Evolutionary conservation across 306 rosid species (phyloP).

Genomic region (Biancaea sappan): DNA sequence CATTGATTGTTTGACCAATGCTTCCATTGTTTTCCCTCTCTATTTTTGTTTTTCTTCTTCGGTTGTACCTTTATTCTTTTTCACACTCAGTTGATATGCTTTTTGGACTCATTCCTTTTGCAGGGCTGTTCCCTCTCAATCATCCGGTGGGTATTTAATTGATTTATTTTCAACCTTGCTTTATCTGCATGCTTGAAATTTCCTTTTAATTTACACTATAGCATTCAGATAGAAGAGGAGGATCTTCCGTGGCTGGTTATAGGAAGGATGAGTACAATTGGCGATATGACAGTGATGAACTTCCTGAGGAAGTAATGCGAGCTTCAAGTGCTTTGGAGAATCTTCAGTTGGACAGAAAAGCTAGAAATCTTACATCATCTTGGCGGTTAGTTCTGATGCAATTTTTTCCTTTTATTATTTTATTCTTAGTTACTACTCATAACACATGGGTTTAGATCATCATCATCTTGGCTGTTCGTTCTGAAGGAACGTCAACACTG

Average conservation of each 20-base stretch:
- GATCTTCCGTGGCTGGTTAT: slow-evolving; percentile 77
- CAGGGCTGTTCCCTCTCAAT: slow-evolving; percentile 87
- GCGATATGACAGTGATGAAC: slow-evolving; percentile 89
- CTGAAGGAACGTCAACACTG: slow-evolving; percentile 9
- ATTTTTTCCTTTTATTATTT: neutral
- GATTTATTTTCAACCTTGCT: slow-evolving; percentile 20
- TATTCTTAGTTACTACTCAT: too few relatives aligned
- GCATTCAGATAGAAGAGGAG: slow-evolving; percentile 92
- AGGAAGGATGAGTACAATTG: slow-evolving; percentile 95
- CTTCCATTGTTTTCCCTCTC: neutral
- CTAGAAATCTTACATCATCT: slow-evolving; percentile 95
- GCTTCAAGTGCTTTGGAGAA: slow-evolving; percentile 89
- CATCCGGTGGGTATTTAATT: slow-evolving; percentile 75
- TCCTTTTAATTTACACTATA: slow-evolving; percentile 47
- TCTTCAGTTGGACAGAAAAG: slow-evolving; percentile 95
- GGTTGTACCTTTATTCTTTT: neutral
- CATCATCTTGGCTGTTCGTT: neutral
- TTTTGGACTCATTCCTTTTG: slow-evolving; percentile 26
- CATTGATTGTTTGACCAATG: slow-evolving; percentile 22
- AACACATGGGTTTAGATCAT: slow-evolving; percentile 12
- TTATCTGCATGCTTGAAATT: slow-evolving; percentile 38
- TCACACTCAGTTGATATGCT: slow-evolving; percentile 32
- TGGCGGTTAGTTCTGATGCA: slow-evolving; percentile 79
- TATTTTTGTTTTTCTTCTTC: neutral
- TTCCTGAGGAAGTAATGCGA: slow-evolving; percentile 80